phyloP scores from a whole-genome alignment of 2,329 filamentous ascomycete species.

The Bipolaris zeicola region DNA sequence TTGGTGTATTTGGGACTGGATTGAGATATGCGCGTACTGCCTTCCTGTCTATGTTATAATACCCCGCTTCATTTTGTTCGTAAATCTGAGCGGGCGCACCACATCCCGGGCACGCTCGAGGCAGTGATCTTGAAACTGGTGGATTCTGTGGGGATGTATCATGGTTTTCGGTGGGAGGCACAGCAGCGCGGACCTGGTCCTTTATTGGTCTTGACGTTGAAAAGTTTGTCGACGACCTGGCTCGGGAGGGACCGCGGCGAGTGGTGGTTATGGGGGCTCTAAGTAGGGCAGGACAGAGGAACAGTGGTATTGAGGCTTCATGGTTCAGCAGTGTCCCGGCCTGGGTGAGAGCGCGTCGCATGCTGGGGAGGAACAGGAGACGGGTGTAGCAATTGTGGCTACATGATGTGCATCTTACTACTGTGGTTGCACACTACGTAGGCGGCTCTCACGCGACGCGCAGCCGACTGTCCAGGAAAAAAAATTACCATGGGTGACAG shows the following conservation, averaged over 20 bases:
- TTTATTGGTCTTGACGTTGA: constrained; percentile 29
- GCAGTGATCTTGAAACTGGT: constrained; percentile 44
- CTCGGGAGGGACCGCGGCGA: constrained; percentile 11
- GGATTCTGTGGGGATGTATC: constrained; percentile 1
- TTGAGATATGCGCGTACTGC: constrained; percentile 51
- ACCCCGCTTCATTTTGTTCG: constrained; percentile 61
- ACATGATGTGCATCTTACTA: background rate
- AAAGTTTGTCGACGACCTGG: constrained; percentile 23
- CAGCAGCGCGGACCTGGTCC: constrained; percentile 22
- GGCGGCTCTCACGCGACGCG: constrained; percentile 14
- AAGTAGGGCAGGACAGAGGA: constrained; percentile 45
- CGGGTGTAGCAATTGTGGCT: background rate
- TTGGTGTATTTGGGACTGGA: constrained; percentile 27
- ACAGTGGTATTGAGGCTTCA: constrained; percentile 37
- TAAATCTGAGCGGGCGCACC: constrained; percentile 65
- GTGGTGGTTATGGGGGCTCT: constrained; percentile 18
- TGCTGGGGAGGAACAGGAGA: constrained; percentile 22
- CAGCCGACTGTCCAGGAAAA: constrained; percentile 21
- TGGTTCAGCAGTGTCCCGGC: constrained; percentile 35
- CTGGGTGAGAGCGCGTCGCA: constrained; percentile 41
- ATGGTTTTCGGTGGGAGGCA: constrained; percentile 12
- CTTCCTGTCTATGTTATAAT: constrained; percentile 59
- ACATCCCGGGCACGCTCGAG: constrained; percentile 65
- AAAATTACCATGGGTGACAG: constrained; percentile 24
- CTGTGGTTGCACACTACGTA: background rate